These are phyloP conservation scores for Gomphus sp. DNA, from an alignment of 1,284 basidiomycete species.

Conservation along the genomic window DNA sequence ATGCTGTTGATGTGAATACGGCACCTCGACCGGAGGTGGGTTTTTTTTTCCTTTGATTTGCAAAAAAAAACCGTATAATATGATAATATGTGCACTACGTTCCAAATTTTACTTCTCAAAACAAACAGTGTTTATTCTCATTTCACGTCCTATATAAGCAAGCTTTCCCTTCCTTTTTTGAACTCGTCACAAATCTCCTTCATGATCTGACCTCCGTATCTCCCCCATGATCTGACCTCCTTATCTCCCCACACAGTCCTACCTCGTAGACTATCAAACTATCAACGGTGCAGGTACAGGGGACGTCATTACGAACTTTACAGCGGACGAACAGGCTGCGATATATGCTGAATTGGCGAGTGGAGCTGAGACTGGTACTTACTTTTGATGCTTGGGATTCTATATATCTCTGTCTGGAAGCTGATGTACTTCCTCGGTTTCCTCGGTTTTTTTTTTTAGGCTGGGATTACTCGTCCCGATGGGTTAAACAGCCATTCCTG, in stretches of 20 bases:
- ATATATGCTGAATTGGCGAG: slow-evolving; percentile 87
- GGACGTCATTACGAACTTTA: slow-evolving; percentile 33
- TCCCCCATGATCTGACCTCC: slow-evolving; percentile 22
- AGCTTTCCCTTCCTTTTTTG: too few species aligned
- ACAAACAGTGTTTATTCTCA: background rate
- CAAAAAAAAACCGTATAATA: background rate
- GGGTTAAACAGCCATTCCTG: slow-evolving; percentile 36
- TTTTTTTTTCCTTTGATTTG: background rate
- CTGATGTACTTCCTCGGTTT: too few species aligned
- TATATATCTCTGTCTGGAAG: too few species aligned
- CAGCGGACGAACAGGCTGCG: slow-evolving; percentile 47
- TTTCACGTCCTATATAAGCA: too few species aligned
- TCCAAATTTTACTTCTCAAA: background rate
- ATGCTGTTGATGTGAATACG: slow-evolving; percentile 64
- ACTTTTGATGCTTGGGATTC: background rate
- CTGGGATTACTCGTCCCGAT: slow-evolving; percentile 46
- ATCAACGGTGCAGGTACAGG: slow-evolving; percentile 47
- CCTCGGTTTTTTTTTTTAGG: slow-evolving; percentile 13
- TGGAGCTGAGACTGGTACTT: slow-evolving; percentile 71
- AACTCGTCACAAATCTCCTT: background rate
- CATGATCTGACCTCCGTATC: slow-evolving; percentile 25
- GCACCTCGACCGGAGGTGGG: slow-evolving; percentile 83
- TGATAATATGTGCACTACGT: background rate
- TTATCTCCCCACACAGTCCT: slow-evolving; percentile 30
- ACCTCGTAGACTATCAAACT: slow-evolving; percentile 62